These are phyloP conservation scores for Pseudozyma pruni DNA, from an alignment of 1,284 basidiomycete genomes.

Conservation along the genomic window DNA sequence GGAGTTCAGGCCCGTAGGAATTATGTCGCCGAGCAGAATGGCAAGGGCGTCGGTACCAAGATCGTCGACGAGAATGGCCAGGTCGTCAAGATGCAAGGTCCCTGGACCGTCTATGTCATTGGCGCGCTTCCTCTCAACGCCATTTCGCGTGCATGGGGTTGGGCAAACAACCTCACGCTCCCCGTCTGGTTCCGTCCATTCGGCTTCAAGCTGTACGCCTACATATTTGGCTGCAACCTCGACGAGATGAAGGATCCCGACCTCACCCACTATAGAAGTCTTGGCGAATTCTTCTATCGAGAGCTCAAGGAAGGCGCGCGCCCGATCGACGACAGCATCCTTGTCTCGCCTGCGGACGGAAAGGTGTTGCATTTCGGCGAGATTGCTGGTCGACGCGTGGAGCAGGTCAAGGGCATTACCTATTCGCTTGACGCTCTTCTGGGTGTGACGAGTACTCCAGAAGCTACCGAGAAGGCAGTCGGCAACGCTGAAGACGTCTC, in stretches of 20 bases:
- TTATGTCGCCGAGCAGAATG: constrained; percentile 66
- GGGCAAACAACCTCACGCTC: constrained; percentile 82
- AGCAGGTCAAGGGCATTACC: constrained; percentile 96
- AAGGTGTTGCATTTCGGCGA: constrained; percentile 90
- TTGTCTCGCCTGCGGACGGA: constrained; percentile 94
- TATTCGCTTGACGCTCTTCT: constrained; percentile 94
- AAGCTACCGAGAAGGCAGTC: constrained; percentile 46
- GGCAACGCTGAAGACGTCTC: constrained; percentile 5
- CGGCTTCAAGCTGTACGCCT: constrained; percentile 86
- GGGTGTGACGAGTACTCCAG: constrained; percentile 46
- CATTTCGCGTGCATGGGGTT: constrained; percentile 94
- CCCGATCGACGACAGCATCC: constrained; percentile 79
- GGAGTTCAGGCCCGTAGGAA: constrained; percentile 77
- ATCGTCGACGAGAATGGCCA: constrained; percentile 74
- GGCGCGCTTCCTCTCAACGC: constrained; percentile 93
- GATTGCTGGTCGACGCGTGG: constrained; percentile 82
- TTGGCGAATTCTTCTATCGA: constrained; percentile 96
- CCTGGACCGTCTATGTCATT: constrained; percentile 97
- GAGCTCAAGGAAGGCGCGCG: constrained; percentile 83
- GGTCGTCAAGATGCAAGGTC: constrained; percentile 80
- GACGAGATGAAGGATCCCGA: constrained; percentile 87
- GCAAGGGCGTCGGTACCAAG: constrained; percentile 52
- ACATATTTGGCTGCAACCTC: constrained; percentile 90
- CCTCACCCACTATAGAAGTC: constrained; percentile 79
- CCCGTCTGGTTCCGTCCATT: constrained; percentile 93